Base-by-base conservation (phyloP, 2,329 filamentous ascomycete genomes). In the Colletotrichum acutatum region DNA sequence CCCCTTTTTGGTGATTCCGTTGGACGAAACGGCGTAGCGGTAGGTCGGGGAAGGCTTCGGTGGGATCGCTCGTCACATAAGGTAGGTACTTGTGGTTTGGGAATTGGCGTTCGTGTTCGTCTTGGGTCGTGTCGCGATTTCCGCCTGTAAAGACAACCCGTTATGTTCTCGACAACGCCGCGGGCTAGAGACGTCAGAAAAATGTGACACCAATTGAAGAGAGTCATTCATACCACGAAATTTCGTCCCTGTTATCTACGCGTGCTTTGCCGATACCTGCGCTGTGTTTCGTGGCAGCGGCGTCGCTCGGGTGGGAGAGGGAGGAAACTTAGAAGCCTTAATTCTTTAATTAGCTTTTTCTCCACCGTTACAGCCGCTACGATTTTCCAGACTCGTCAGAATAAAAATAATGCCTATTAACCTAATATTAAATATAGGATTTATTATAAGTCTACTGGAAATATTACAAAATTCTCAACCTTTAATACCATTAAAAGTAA, bases 41-140 rank as follows among this genome's bases (percentile, higher is more conserved):
- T 1, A 7, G 22, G 12, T 24, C 37, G 19, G 5, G 24, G 5
- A 26, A 22, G 26, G 16, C 7, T 37, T 67, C 3, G n/a, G 6
- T n/a, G 11, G 19, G 19, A 32, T 37, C 14, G 68, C 52, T 26
- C n/a, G 12, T 14, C 28, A n/a, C 22, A 14, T 42, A 42, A 34
- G 14, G 28, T 34, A 37, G 30, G 34, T 63, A 22, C 26, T 9
- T 62, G 46, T 64, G 42, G 62, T 24, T 60, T 57, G 24, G 64
- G 34, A n/a, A 49, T n/a, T 8, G 19, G 19, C 42, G 19, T 49
- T n/a, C 42, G 42, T 49, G 16, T 22, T 57, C 22, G 30, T 42
- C 11, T 24, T 19, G 52, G 49, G 24, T 63, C 59, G 69, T 63
- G 59, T 54, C 60, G 66, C 60, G 60, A 37, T 19, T 19, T 16